Evolutionary conservation across 2,329 filamentous ascomycete genomes (phyloP), one percentile per base, ranked within the genome.

Genomic region (Hypoxylon sp.): DNA sequence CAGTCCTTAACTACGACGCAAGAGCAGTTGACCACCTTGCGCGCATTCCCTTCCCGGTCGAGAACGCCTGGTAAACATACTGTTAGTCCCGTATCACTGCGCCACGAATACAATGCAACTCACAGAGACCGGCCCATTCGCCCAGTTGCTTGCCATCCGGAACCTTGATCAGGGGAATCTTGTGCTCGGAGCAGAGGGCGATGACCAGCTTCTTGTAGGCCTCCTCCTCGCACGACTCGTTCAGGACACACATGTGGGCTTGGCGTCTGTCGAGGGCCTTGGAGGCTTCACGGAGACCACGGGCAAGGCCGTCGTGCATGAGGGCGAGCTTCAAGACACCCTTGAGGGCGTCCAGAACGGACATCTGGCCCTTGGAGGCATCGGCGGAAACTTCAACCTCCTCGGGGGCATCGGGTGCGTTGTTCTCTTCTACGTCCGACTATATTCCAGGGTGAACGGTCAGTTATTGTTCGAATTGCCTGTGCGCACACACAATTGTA

Each of bases 341-440:
- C 89, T 99, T 99, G 78, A 99, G 91, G 75, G 95, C 95, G 79
- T 99, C 95, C 75, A 97, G 90, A 78, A 98, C 94, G 80, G 92
- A 94, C 94, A 99, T 98, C 87, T 93, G 93, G 78, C 91, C 91
- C 83, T 93, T 92, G 79, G 86, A 85, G 81, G 89, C 91, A 85
- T 97, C 94, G 83, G 91, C 93, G 80, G 91, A 91, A 81, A 97
- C 93, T 85, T 98, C 94, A 83, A 98, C 94, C 87, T 97, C 95
- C 80, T 91, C 88, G 79, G 82, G 81, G 79, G 88, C 93, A 80
- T 92, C 91, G 84, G 92, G 90, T 82, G 90, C 89, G 83, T 88
- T 91, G 84, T 90, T 93, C 91, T 98, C 94, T 97, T 98, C 95
- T 98, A 94, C 94, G 93, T 98, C 94, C 93, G 94, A 98, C 95